Evolutionary conservation across 495 filamentous ascomycete species (phyloP), one percentile per base, ranked within the genome.

Genomic region (Aspergillus baeticus): DNA sequence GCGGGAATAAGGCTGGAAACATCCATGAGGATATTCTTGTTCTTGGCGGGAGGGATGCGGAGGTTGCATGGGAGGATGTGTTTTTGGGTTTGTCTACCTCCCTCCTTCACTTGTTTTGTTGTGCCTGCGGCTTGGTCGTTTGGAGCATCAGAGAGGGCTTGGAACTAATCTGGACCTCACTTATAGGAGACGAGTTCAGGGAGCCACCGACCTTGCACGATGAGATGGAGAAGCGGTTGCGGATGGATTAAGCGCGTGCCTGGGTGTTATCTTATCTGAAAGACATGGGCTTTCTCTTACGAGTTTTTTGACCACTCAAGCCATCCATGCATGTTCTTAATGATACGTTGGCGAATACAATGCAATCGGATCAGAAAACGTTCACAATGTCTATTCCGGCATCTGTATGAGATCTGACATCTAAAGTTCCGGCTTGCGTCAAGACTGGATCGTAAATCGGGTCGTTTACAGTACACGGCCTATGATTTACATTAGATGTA

Each of bases 211-310:
- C 84, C 48, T 86, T 96, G 69, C 92, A 96, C 56, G 84, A 88
- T 58, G 93, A 98, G 84, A 92, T 97, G 87, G 93, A 98, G 86
- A 80, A 84, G 73, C 87, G 89, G 77, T 68, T 96, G 70, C 79
- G 80, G 73, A 89, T 91, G 86, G 82, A 83, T 54, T 86, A 79
- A 76, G 85, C 77, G 64, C 26, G 57, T 38, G 31, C 17, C 63
- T 62, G 38, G 29, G 26, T 6, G 37, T 31, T 22, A 8, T 26
- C 41, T 31, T 22, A 8, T 26, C 41, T 26, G 8, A 29, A 3
- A 18, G 37, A 21, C 15, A 8, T 14, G 35, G 21, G 13, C 4
- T 1, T n/a, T 35, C 6, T 61, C 55, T 55, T 54, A 37, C 57
- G 34, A 53, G 17, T 57, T 56, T 56, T 13, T 43, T 47, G 37